Conservation (phyloP, 139 green algal genomes). For the Nannochloris sp. region DNA sequence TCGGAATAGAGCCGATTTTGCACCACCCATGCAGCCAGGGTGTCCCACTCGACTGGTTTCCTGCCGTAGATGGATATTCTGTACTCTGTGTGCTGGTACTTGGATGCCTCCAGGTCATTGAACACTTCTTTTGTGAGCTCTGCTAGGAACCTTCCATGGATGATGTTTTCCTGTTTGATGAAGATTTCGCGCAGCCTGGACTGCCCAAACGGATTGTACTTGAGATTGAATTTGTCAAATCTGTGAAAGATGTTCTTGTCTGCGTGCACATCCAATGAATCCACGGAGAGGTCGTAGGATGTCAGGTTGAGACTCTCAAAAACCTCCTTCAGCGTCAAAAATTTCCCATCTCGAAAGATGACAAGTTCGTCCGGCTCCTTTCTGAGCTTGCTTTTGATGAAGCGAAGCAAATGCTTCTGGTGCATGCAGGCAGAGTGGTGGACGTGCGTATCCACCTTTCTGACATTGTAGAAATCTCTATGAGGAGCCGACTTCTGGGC, state of each 20-base stretch:
- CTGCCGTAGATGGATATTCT: slow-evolving; percentile 80
- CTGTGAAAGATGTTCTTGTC: slow-evolving; percentile 99
- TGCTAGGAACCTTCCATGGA: slow-evolving; percentile 89
- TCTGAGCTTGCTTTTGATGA: slow-evolving; percentile 98
- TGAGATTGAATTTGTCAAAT: slow-evolving; percentile 93
- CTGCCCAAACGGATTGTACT: slow-evolving; percentile 99
- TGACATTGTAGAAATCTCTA: slow-evolving; percentile 99
- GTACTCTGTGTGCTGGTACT: slow-evolving; percentile 94
- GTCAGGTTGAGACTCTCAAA: slow-evolving; percentile 66
- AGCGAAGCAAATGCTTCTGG: slow-evolving; percentile 99
- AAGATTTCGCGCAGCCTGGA: slow-evolving; percentile 95
- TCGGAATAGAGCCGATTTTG: slow-evolving; percentile 86
- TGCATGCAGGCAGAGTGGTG: slow-evolving; percentile 98
- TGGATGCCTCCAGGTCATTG: slow-evolving; percentile 66
- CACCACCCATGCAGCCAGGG: slow-evolving; percentile 91
- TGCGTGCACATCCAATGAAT: slow-evolving; percentile 97
- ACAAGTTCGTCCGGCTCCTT: slow-evolving; percentile 96
- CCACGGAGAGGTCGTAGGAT: slow-evolving; percentile 93
- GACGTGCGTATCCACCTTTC: slow-evolving; percentile 86
- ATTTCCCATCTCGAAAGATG: slow-evolving; percentile 91
- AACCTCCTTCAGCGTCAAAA: slow-evolving; percentile 84
- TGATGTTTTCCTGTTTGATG: slow-evolving; percentile 98
- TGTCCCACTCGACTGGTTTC: slow-evolving; percentile 91
- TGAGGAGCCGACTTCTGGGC: slow-evolving; percentile 94
- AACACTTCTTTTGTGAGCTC: slow-evolving; percentile 95